A percentile compares a stretch with the other conserved stretches of the same genome.
Conservation (phyloP, 306 rosid species). For the Citrullus amarus region DNA sequence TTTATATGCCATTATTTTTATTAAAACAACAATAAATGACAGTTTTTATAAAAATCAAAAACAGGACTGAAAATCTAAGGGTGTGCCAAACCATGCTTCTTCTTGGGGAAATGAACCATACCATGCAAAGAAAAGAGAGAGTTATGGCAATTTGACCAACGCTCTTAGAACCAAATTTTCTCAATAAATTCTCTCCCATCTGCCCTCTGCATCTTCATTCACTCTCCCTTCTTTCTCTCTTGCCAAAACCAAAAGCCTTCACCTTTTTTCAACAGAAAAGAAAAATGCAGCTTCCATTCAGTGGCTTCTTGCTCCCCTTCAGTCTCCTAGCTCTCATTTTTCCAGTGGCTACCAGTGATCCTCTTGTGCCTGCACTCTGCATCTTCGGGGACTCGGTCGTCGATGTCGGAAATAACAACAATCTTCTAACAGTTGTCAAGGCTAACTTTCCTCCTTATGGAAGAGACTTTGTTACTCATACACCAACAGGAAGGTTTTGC, state of each 20-base stretch:
- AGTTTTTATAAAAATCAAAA: no score
- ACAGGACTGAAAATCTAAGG: background rate
- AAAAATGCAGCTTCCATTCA: constrained; percentile 17
- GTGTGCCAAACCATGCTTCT: background rate
- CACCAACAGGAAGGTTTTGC: constrained; percentile 60
- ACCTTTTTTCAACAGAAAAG: background rate
- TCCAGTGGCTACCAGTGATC: constrained; percentile 23
- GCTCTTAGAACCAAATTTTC: background rate
- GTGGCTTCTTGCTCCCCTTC: constrained; percentile 13
- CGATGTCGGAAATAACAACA: constrained; percentile 50
- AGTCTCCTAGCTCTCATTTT: constrained; percentile 17
- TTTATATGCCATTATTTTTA: no score
- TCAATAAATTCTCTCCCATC: constrained; percentile 4
- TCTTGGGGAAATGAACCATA: background rate
- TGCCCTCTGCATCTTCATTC: constrained; percentile 9
- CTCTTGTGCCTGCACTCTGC: constrained; percentile 48
- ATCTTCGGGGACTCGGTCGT: constrained; percentile 58
- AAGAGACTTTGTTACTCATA: constrained; percentile 47
- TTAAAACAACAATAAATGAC: no score
- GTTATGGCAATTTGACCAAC: background rate
- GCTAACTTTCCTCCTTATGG: constrained; percentile 58
- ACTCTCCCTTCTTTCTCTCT: background rate
- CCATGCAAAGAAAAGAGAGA: constrained; percentile 1
- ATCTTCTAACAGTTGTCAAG: constrained; percentile 31
- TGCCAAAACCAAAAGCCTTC: background rate